Base-by-base conservation (phyloP, 1,139 yeast genomes). In the Sugiyamaella novakii region DNA sequence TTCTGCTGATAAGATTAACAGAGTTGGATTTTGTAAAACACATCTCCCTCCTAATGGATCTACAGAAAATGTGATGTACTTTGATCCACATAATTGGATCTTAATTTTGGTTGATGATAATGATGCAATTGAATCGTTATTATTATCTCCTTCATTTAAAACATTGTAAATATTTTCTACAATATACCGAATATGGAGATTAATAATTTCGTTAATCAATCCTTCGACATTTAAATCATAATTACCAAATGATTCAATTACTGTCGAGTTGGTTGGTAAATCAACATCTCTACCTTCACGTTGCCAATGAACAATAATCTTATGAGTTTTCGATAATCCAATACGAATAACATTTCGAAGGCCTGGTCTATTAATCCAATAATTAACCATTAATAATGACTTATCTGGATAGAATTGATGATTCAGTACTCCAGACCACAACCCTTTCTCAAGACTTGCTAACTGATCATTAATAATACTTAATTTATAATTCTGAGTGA, bases 401-500 rank as follows among this genome's bases (percentile, higher is more conserved):
- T 77, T 76, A 31, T 83, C 87, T 1, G 86, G 77, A 54, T 79
- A 80, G 61, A 84, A 85, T 28, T 77, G 75, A 64, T 84, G 89
- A 44, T 80, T 79, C 47, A 91, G 66, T 50, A 80, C 80, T 12
- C 84, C 81, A 43, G 82, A 77, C 84, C 95, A 86, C 40, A 79
- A 73, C 28, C 83, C 80, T 50, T 71, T 68, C 49, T 77, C 72
- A 51, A 85, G 68, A 18, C 75, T 77, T 28, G 75, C 72, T 47
- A 89, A 68, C 60, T 87, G 92, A 37, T 79, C 74, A 53, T 87
- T 83, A 15, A 89, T 72, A 50, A 84, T 70, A 56, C 85, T 81
- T 25, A 91, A 72, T 63, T 87, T 87, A 68, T 85, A 83, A 22
- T 87, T 81, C 27, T 83, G 77, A 10, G 92, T 76, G 63, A 85